phyloP scores from a whole-genome alignment of 306 rosid genomes.

The Parietaria judaica region DNA sequence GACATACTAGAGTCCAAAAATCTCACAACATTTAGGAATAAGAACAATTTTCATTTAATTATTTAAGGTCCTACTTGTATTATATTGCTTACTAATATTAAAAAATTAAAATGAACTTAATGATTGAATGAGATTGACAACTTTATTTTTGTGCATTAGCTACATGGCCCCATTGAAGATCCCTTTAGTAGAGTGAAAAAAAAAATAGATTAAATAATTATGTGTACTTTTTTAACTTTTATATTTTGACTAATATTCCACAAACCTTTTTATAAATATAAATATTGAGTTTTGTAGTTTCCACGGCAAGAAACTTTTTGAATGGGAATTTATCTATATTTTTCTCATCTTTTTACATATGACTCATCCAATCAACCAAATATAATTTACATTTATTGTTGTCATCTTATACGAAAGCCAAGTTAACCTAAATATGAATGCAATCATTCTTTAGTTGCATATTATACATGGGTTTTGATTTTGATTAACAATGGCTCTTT shows the following conservation, averaged over 20 bases:
- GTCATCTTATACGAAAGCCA: slow-evolving; percentile 6
- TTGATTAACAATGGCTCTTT: no score
- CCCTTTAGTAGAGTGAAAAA: slow-evolving; percentile 10
- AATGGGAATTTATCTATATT: neutral
- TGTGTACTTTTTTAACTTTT: neutral
- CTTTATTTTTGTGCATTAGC: slow-evolving; percentile 4
- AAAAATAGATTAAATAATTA: no score
- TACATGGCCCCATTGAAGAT: neutral
- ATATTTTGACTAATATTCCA: neutral
- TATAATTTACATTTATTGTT: neutral
- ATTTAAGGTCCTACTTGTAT: neutral
- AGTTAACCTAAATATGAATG: neutral
- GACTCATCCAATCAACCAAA: neutral
- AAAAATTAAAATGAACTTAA: neutral
- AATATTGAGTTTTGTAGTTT: slow-evolving; percentile 6
- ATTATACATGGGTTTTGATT: no score
- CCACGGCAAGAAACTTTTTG: slow-evolving; percentile 17
- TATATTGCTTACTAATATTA: neutral
- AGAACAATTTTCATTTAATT: slow-evolving; percentile 4
- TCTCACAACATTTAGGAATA: neutral
- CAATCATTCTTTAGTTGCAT: no score
- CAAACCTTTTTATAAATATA: neutral
- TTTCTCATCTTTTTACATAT: neutral
- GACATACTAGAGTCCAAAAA: neutral
- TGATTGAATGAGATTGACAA: slow-evolving; percentile 16